phyloP scores from a whole-genome alignment of 805 yeast genomes.

The Pichia nanzhaoensis region DNA sequence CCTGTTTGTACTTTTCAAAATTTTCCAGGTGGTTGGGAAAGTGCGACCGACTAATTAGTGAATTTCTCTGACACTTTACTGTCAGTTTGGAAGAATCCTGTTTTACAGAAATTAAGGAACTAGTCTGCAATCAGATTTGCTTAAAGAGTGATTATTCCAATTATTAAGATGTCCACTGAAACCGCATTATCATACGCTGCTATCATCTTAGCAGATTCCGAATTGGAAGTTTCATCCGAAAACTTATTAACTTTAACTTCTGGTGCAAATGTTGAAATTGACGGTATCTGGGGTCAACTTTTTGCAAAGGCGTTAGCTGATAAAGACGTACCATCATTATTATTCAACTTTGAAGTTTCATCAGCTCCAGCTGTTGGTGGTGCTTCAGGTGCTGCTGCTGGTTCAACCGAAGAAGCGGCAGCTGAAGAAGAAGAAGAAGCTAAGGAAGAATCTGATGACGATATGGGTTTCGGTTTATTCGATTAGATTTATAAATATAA shows the following conservation, averaged over 20 bases:
- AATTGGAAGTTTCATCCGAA: slow-evolving; percentile 83
- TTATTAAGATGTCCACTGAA: slow-evolving; percentile 63
- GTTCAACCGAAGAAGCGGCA: slow-evolving; percentile 40
- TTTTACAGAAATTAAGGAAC: slow-evolving; percentile 18
- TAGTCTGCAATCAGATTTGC: slow-evolving; percentile 36
- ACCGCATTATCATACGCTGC: slow-evolving; percentile 97
- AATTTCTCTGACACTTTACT: too few relatives aligned
- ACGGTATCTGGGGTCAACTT: slow-evolving; percentile 73
- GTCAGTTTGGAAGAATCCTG: background rate
- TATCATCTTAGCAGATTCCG: slow-evolving; percentile 95
- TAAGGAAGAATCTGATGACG: slow-evolving; percentile 68
- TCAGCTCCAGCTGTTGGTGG: slow-evolving; percentile 46
- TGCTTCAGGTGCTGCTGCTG: slow-evolving; percentile 41
- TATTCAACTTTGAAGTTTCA: slow-evolving; percentile 49
- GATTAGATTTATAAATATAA: slow-evolving; percentile 39
- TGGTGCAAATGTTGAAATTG: slow-evolving; percentile 76
- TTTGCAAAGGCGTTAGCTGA: slow-evolving; percentile 79
- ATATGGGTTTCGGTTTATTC: slow-evolving; percentile 89
- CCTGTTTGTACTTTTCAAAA: background rate
- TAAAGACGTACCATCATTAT: slow-evolving; percentile 64
- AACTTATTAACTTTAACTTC: slow-evolving; percentile 65
- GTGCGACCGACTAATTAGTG: background rate
- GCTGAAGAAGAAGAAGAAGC: slow-evolving; percentile 56
- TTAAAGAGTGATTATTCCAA: slow-evolving; percentile 39
- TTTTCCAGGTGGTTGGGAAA: background rate